Conservation (phyloP, 2,329 filamentous ascomycete genomes). For the Fusarium odoratissimum region DNA sequence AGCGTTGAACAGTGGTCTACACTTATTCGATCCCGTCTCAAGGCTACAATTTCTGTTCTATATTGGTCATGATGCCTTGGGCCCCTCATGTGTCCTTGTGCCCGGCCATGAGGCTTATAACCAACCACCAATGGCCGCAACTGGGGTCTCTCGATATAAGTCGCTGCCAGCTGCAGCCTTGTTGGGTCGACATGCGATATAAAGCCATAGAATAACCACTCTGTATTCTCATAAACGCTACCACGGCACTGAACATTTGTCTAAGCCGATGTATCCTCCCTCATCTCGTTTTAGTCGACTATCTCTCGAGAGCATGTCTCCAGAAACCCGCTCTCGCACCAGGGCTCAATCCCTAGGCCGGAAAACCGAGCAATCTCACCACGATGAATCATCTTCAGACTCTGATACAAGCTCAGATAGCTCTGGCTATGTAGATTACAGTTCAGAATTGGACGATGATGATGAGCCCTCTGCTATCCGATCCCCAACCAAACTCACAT, state of each 20-base stretch:
- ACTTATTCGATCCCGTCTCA: background rate
- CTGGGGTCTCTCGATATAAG: slow-evolving; percentile 16
- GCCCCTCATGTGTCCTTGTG: slow-evolving; percentile 26
- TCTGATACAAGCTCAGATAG: slow-evolving; percentile 39
- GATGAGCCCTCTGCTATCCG: slow-evolving; percentile 47
- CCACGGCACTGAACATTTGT: background rate
- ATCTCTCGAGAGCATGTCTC: slow-evolving; percentile 48
- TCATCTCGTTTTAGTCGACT: slow-evolving; percentile 45
- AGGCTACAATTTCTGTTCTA: background rate
- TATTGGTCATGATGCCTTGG: slow-evolving; percentile 30
- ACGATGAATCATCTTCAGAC: slow-evolving; percentile 46
- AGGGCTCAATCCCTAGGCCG: slow-evolving; percentile 18
- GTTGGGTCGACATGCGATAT: slow-evolving; percentile 26
- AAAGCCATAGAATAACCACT: slow-evolving; percentile 30
- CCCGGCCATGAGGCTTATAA: slow-evolving; percentile 35
- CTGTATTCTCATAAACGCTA: background rate
- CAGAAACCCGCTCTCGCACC: slow-evolving; percentile 34
- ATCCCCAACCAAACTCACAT: slow-evolving; percentile 56
- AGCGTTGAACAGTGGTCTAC: background rate
- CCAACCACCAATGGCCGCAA: slow-evolving; percentile 38
- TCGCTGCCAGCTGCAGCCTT: background rate
- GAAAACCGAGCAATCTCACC: slow-evolving; percentile 7
- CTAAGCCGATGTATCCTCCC: slow-evolving; percentile 44
- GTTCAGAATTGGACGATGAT: slow-evolving; percentile 52
- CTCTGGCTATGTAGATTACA: slow-evolving; percentile 38